phyloP scores from a whole-genome alignment of 306 rosid genomes.

The Malus orientalis region DNA sequence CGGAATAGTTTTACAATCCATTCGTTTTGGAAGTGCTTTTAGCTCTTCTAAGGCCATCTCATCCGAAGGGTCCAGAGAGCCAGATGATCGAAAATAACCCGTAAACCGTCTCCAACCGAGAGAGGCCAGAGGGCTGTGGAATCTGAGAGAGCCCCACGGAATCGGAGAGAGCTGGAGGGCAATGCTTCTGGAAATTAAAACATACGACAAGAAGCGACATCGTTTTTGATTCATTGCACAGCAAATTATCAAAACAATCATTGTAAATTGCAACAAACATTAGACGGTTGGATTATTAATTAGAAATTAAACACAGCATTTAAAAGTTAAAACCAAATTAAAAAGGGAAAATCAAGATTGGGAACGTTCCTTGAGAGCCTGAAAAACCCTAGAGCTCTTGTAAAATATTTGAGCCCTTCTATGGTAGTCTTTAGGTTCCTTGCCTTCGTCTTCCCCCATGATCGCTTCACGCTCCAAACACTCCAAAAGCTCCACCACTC shows the following conservation, averaged over 20 bases:
- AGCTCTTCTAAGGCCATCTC: no score
- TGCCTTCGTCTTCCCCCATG: slow-evolving; percentile 81
- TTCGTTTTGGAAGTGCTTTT: no score
- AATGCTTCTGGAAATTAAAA: not conserved
- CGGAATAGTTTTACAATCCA: not conserved
- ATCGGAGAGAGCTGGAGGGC: no score
- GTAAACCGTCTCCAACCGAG: no score
- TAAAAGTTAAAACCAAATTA: no score
- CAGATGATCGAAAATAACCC: no score
- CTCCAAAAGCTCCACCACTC: slow-evolving; percentile 53
- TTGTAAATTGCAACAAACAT: no score
- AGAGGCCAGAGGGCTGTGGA: no score
- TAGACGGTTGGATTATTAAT: no score
- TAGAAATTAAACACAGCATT: no score
- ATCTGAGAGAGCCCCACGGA: no score
- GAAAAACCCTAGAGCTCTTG: slow-evolving; percentile 52
- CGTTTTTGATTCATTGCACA: not conserved
- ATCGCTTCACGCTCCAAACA: slow-evolving; percentile 79
- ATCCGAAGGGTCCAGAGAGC: no score
- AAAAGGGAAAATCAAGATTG: not conserved
- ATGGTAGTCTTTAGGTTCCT: slow-evolving; percentile 57
- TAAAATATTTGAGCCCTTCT: slow-evolving; percentile 75
- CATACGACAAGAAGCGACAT: not conserved
- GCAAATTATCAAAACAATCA: not conserved
- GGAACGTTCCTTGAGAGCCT: slow-evolving; percentile 51